A percentile compares a stretch with the other conserved stretches of the same genome.
Conservation (phyloP, 2,329 filamentous ascomycete genomes). For the Gremmenia infestans region DNA sequence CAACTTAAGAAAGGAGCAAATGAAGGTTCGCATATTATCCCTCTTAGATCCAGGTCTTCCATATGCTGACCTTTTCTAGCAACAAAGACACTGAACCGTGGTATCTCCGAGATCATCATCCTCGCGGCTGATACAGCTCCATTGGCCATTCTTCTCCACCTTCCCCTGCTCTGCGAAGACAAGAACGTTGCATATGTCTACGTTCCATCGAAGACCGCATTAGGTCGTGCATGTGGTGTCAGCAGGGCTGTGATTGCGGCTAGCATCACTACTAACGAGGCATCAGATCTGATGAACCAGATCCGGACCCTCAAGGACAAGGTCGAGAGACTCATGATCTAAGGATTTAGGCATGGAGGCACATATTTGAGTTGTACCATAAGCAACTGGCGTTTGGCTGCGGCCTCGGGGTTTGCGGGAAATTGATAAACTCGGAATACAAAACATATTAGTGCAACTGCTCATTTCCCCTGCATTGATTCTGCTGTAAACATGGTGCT, state of each 20-base stretch:
- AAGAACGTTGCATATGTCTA: constrained; percentile 66
- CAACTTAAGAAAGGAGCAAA: constrained; percentile 90
- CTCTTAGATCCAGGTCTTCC: background rate
- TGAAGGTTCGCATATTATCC: constrained; percentile 43
- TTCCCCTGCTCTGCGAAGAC: constrained; percentile 84
- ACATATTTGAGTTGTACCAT: constrained; percentile 2
- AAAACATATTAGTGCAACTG: background rate
- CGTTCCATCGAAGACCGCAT: constrained; percentile 73
- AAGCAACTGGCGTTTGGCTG: constrained; percentile 15
- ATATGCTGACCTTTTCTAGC: background rate
- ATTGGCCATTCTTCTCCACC: constrained; percentile 80
- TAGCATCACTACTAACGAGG: constrained; percentile 88
- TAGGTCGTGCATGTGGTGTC: constrained; percentile 87
- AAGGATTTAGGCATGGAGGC: constrained; percentile 32
- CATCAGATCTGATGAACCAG: constrained; percentile 78
- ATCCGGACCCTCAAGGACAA: constrained; percentile 89
- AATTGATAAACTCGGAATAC: background rate
- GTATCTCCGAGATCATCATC: constrained; percentile 83
- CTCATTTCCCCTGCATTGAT: no score
- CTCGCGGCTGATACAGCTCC: constrained; percentile 85
- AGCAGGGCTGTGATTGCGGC: constrained; percentile 80
- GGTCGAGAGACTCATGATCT: constrained; percentile 94
- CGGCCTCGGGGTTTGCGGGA: constrained; percentile 1
- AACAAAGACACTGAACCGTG: constrained; percentile 87
- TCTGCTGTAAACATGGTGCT: no score